Conservation (phyloP, 371 early-diverging fungal species). For the Mortierella polycephala region DNA sequence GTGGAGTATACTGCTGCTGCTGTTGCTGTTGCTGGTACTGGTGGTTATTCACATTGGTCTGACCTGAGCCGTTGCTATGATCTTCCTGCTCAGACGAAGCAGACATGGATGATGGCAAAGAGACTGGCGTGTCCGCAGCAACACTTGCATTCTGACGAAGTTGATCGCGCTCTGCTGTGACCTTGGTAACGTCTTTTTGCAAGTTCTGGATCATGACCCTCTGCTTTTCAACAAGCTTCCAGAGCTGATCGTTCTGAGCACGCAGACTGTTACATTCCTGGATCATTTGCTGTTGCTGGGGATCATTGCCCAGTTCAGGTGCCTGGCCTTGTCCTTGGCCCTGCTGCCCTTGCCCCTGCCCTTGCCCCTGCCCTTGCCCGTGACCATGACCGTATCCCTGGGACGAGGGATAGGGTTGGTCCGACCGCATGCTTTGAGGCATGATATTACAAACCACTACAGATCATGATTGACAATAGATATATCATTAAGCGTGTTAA, state of each 20-base stretch:
- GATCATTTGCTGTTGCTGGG: constrained; percentile 41
- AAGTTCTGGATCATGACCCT: constrained; percentile 80
- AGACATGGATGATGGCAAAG: constrained; percentile 55
- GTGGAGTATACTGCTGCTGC: constrained; percentile 10
- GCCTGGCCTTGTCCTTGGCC: constrained; percentile 1
- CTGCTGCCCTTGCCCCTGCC: constrained; percentile 1
- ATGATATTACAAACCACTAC: constrained; percentile 15
- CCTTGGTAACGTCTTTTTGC: constrained; percentile 65
- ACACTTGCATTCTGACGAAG: constrained; percentile 64
- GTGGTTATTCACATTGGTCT: neutral
- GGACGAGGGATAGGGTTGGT: constrained; percentile 23
- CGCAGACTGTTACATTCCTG: constrained; percentile 61
- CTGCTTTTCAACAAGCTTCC: constrained; percentile 92
- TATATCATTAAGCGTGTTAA: no score
- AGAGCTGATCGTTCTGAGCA: constrained; percentile 86
- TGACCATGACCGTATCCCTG: constrained; percentile 12
- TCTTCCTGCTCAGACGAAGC: neutral
- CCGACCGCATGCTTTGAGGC: constrained; percentile 32
- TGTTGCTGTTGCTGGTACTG: constrained; percentile 7
- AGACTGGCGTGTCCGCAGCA: constrained; percentile 61
- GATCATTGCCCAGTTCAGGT: constrained; percentile 23
- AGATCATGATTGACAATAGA: no score
- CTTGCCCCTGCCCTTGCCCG: neutral
- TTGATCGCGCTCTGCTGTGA: constrained; percentile 65
- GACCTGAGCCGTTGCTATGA: neutral